Conservation (phyloP, 1,284 basidiomycete genomes). For the Leccinum proliferum region DNA sequence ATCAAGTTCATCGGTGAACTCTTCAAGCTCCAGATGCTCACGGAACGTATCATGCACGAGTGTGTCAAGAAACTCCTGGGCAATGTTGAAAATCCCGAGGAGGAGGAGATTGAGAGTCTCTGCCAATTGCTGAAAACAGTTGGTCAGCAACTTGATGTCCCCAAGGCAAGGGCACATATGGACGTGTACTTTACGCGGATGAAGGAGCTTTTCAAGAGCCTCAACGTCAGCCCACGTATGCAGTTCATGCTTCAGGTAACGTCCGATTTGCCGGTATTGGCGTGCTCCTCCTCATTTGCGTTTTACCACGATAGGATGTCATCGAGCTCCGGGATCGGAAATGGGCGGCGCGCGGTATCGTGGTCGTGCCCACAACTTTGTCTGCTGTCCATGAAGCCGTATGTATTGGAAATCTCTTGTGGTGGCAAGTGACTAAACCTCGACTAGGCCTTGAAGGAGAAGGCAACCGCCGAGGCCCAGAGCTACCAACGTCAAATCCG, state of each 20-base stretch:
- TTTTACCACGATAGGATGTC: constrained; percentile 55
- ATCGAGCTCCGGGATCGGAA: constrained; percentile 83
- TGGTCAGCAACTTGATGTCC: constrained; percentile 75
- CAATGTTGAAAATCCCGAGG: constrained; percentile 92
- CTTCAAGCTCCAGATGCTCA: constrained; percentile 95
- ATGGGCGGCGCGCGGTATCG: constrained; percentile 74
- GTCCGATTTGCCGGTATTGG: constrained; percentile 11
- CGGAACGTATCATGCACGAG: constrained; percentile 93
- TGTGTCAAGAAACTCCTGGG: constrained; percentile 93
- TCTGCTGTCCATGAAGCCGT: constrained; percentile 88
- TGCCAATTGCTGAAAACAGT: constrained; percentile 92
- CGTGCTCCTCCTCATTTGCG: constrained; percentile 7
- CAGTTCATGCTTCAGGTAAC: constrained; percentile 91
- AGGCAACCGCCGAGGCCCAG: constrained; percentile 62
- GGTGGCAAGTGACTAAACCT: constrained; percentile 9
- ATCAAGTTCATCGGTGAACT: constrained; percentile 98
- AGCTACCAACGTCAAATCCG: constrained; percentile 42
- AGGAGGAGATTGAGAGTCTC: constrained; percentile 96
- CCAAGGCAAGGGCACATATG: constrained; percentile 80
- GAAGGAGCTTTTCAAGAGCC: constrained; percentile 72
- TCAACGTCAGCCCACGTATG: constrained; percentile 81
- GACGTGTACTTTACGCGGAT: constrained; percentile 93
- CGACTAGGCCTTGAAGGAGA: constrained; percentile 63
- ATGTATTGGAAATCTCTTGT: constrained; percentile 27
- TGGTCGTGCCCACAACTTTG: constrained; percentile 83